Conservation (phyloP, 2,329 filamentous ascomycete species). For the Botrytis byssoidea region DNA sequence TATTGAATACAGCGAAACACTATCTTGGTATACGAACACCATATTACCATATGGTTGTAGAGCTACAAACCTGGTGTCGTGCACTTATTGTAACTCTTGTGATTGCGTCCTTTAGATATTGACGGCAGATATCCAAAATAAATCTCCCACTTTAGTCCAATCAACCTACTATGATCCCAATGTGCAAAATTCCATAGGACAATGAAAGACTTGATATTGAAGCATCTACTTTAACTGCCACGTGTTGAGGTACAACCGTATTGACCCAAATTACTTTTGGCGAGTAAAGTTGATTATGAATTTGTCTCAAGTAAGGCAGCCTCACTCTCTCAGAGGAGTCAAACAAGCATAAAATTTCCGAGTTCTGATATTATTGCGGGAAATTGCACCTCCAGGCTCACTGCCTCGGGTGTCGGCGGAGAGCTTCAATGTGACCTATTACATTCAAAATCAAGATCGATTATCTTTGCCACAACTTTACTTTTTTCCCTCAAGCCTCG, state of each 20-base stretch:
- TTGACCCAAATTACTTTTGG: neutral
- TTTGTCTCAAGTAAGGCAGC: neutral
- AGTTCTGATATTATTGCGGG: neutral
- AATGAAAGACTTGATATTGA: neutral
- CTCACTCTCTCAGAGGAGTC: neutral
- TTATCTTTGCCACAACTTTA: slow-evolving; percentile 8
- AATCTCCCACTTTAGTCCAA: neutral
- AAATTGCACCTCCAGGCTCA: slow-evolving; percentile 2
- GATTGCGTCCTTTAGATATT: neutral
- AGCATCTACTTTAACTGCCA: neutral
- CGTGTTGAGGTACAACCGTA: neutral
- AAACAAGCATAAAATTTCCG: neutral
- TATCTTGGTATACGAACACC: neutral
- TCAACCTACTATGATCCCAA: neutral
- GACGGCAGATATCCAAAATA: neutral
- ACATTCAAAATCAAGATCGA: slow-evolving; percentile 1
- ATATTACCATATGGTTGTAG: neutral
- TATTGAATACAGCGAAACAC: neutral
- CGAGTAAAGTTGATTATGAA: neutral
- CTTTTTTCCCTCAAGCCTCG: slow-evolving; percentile 13
- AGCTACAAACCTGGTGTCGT: neutral
- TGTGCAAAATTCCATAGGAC: neutral
- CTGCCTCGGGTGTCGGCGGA: neutral
- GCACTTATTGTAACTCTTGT: neutral
- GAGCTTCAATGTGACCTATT: slow-evolving; percentile 9